Evolutionary conservation across 2,329 filamentous ascomycete genomes (phyloP).

Genomic region (Huntiella bhutanensis): DNA sequence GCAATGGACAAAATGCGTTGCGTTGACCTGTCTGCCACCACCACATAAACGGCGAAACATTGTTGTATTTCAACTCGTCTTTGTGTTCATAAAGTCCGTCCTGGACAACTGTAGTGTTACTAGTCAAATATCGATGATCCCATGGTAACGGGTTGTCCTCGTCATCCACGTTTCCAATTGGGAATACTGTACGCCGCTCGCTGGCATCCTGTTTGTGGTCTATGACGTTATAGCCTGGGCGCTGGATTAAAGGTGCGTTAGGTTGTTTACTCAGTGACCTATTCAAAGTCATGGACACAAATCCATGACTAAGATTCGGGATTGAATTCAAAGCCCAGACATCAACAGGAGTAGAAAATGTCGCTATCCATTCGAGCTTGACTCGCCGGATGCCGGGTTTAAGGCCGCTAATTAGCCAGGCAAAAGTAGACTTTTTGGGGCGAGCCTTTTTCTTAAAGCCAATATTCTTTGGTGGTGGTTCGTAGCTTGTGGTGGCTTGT

Average conservation of each 20-base stretch:
- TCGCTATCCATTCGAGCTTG: constrained; percentile 7
- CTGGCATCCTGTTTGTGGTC: neutral
- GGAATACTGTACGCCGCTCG: neutral
- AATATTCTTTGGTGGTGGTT: neutral
- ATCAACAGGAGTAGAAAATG: constrained; percentile 5
- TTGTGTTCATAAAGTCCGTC: neutral
- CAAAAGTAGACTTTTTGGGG: constrained; percentile 4
- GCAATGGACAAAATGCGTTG: constrained; percentile 2
- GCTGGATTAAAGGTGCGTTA: neutral
- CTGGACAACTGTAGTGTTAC: neutral
- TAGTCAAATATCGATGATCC: neutral
- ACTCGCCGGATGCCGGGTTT: constrained; percentile 2
- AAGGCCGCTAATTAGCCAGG: neutral
- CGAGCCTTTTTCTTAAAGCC: neutral
- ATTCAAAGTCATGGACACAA: neutral
- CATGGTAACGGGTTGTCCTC: neutral
- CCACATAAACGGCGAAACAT: constrained; percentile 1
- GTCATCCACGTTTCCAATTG: neutral
- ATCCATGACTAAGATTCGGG: neutral
- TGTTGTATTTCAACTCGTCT: neutral
- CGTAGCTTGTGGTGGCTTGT: constrained; percentile 1
- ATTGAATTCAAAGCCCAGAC: neutral
- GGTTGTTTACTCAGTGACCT: neutral
- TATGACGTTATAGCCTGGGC: neutral
- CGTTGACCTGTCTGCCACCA: constrained; percentile 9